phyloP scores from a whole-genome alignment of 23 red algal genomes.

The Porphyridium purpureum region DNA sequence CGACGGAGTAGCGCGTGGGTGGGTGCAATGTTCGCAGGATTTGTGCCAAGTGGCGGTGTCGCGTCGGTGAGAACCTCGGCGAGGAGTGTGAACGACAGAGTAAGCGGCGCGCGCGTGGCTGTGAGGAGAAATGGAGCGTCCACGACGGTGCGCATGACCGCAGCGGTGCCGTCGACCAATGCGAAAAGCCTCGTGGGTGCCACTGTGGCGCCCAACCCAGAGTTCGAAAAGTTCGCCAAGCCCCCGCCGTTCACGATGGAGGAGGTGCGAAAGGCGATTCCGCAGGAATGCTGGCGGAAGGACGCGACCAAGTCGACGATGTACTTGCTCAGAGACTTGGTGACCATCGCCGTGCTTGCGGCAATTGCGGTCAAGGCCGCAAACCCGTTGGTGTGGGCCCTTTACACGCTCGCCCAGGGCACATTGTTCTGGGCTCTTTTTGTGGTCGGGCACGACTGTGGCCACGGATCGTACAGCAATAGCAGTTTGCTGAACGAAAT shows the following conservation, averaged over 20 bases:
- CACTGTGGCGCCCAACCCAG: too few species aligned
- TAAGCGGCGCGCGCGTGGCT: too few species aligned
- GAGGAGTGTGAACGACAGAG: too few species aligned
- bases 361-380: slow-evolving; percentile 3
- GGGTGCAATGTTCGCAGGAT: too few species aligned
- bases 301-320: slow-evolving; percentile 6
- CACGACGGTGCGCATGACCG: too few species aligned
- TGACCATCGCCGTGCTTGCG: slow-evolving; percentile 10
- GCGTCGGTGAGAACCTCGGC: too few species aligned
- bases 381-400: slow-evolving; percentile 23
- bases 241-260: slow-evolving; percentile 7
- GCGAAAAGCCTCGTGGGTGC: too few species aligned
- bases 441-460: slow-evolving; percentile 71
- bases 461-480: slow-evolving; percentile 40
- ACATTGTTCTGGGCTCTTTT: slow-evolving; percentile 72
- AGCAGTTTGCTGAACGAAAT: slow-evolving; percentile 26
- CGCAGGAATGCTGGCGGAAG: slow-evolving; percentile 31
- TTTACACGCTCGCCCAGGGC: slow-evolving; percentile 29
- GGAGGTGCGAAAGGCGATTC: slow-evolving; percentile 34
- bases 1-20: too few species aligned
- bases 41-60: too few species aligned
- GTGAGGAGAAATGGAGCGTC: too few species aligned
- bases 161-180: too few species aligned
- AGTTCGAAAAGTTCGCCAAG: neutral
- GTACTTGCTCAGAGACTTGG: slow-evolving; percentile 28